Evolutionary conservation across 495 filamentous ascomycete genomes (phyloP).

Genomic region (Aspergillus sclerotioniger): DNA sequence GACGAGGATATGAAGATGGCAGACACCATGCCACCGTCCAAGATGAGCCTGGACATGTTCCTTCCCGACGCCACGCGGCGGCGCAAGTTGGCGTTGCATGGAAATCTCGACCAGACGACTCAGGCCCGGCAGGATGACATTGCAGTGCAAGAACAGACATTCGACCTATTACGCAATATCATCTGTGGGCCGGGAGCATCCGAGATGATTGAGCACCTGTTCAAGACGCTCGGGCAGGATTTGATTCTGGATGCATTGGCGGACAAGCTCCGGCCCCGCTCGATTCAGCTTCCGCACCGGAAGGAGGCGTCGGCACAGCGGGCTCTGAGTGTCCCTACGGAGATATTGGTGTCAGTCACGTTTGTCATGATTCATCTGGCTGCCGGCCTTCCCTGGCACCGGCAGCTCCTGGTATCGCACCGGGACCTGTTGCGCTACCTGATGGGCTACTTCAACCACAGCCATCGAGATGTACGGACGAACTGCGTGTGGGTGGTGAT

Average conservation of each 20-base stretch:
- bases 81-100: constrained; percentile 48
- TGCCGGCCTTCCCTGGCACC: constrained; percentile 71
- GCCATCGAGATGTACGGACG: constrained; percentile 64
- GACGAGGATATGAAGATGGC: constrained; percentile 68
- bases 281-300: constrained; percentile 39
- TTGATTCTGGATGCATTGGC: constrained; percentile 73
- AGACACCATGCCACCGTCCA: constrained; percentile 45
- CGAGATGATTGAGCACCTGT: constrained; percentile 84
- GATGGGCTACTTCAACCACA: constrained; percentile 62
- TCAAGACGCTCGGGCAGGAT: constrained; percentile 70
- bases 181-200: constrained; percentile 64
- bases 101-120: constrained; percentile 44
- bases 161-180: constrained; percentile 87
- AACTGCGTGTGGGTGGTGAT: constrained; percentile 77
- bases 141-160: constrained; percentile 82
- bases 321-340: constrained; percentile 52
- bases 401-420: constrained; percentile 70
- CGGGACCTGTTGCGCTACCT: constrained; percentile 50
- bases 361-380: constrained; percentile 84
- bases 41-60: constrained; percentile 43
- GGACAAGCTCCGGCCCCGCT: constrained; percentile 64
- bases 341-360: constrained; percentile 72
- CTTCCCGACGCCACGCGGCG: constrained; percentile 40
- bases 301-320: constrained; percentile 30
- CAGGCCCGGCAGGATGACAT: constrained; percentile 73